Conservation (phyloP, 805 yeast genomes). For the Sugiyamaella floridensis region DNA sequence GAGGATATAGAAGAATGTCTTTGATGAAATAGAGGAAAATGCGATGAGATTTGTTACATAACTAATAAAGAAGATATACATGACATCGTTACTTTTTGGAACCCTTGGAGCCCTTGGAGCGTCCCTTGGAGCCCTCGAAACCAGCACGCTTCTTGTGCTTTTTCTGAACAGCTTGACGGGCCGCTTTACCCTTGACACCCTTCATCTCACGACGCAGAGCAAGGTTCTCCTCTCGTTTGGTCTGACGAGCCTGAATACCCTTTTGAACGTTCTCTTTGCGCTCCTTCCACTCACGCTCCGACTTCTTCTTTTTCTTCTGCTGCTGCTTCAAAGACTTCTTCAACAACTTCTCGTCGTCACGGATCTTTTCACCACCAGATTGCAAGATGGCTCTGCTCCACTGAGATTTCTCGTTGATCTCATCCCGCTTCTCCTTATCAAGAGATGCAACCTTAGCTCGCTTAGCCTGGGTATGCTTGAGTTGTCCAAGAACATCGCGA, state of each 20-base stretch:
- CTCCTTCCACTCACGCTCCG: conserved; percentile 89
- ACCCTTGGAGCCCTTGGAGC: conserved; percentile 10
- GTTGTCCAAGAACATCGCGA: conserved; percentile 77
- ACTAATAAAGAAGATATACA: background rate
- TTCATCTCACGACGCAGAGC: conserved; percentile 79
- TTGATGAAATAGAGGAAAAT: background rate
- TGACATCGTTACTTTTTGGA: conserved; percentile 1
- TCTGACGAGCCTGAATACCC: conserved; percentile 64
- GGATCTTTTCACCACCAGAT: conserved; percentile 81
- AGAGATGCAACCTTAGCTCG: conserved; percentile 54
- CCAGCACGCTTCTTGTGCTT: conserved; percentile 72
- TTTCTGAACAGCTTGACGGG: conserved; percentile 44
- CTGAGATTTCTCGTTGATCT: conserved; percentile 60
- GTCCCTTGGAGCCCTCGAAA: conserved; percentile 57
- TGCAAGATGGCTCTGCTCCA: conserved; percentile 83
- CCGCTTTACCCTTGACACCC: conserved; percentile 69
- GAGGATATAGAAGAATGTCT: no score
- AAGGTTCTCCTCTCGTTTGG: conserved; percentile 88
- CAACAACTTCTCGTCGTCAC: conserved; percentile 83
- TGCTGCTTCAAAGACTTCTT: conserved; percentile 80
- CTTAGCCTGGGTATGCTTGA: conserved; percentile 66
- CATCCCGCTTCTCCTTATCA: conserved; percentile 53
- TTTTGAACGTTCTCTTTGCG: conserved; percentile 75
- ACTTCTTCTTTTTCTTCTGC: conserved; percentile 74
- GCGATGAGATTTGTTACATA: background rate